These are phyloP conservation scores for Citrus unshiu DNA, from an alignment of 345 rosid genomes.

Conservation along the genomic window DNA sequence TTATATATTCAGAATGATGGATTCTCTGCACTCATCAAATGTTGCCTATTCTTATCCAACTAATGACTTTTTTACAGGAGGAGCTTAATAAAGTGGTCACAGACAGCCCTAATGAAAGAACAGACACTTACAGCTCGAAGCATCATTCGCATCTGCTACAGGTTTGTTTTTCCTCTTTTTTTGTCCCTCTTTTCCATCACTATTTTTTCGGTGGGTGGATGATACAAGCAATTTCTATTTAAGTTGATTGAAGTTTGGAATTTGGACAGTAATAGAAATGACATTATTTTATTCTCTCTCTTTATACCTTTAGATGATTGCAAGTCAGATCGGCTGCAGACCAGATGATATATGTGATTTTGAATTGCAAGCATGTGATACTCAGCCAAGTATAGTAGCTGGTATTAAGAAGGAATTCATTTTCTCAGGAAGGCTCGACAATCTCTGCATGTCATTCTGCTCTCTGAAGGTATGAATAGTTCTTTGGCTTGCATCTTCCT, in stretches of 20 bases:
- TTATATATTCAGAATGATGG: background rate
- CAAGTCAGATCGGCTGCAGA: constrained; percentile 54
- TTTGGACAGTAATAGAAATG: constrained; percentile 3
- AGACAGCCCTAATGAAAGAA: constrained; percentile 33
- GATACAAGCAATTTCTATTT: background rate
- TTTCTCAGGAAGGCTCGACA: constrained; percentile 96
- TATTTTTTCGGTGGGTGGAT: background rate
- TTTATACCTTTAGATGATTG: constrained; percentile 50
- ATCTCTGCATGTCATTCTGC: constrained; percentile 97
- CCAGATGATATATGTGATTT: constrained; percentile 80
- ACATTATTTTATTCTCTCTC: constrained; percentile 10
- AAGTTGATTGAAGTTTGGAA: background rate
- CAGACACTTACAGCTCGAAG: constrained; percentile 28
- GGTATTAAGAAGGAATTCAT: constrained; percentile 89
- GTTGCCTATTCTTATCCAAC: constrained; percentile 13
- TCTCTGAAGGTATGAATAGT: constrained; percentile 61
- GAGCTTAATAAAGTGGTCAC: constrained; percentile 58
- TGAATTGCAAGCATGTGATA: constrained; percentile 97
- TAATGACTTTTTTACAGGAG: constrained; percentile 43
- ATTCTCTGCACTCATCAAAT: background rate
- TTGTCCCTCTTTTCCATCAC: background rate
- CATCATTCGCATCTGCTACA: constrained; percentile 76
- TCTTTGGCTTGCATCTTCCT: background rate
- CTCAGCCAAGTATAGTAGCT: constrained; percentile 80
- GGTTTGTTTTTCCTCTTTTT: constrained; percentile 27